These are phyloP conservation scores for Gremmenia infestans DNA, from an alignment of 2,329 filamentous ascomycete species.

Conservation along the genomic window DNA sequence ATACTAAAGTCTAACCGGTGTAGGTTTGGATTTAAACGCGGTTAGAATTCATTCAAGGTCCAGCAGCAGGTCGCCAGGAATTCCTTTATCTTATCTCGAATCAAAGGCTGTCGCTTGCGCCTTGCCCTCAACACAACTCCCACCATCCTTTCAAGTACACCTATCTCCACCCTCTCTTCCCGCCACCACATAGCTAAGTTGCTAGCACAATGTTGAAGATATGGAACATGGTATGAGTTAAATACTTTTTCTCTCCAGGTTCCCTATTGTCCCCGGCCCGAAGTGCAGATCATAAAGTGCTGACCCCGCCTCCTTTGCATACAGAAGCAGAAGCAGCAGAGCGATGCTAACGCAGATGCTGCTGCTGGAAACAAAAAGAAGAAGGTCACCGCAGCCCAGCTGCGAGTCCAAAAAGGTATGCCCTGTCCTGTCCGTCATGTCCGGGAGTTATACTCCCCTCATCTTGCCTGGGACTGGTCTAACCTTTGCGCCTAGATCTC, in stretches of 20 bases:
- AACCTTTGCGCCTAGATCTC: constrained; percentile 52
- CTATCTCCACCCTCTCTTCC: background rate
- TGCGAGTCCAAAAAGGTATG: constrained; percentile 91
- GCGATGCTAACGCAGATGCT: constrained; percentile 77
- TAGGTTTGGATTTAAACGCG: background rate
- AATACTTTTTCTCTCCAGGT: background rate
- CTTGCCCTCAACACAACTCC: background rate
- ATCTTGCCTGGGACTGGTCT: background rate
- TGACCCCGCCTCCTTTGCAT: constrained; percentile 6
- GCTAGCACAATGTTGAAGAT: constrained; percentile 86
- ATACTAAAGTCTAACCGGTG: background rate
- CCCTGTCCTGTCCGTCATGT: background rate
- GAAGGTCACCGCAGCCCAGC: constrained; percentile 94
- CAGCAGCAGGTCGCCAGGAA: background rate
- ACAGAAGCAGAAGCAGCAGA: constrained; percentile 94
- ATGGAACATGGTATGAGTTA: constrained; percentile 83
- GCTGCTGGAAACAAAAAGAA: constrained; percentile 82
- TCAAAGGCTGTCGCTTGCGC: background rate
- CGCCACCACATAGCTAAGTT: background rate
- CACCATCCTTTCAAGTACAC: too few species aligned
- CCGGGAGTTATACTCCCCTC: constrained; percentile 1
- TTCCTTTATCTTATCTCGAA: too few species aligned
- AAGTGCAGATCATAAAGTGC: constrained; percentile 3
- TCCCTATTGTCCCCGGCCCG: background rate
- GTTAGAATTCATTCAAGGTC: background rate